Evolutionary conservation across 257 asterid genomes (phyloP).

Genomic region (Gentiana dahurica): DNA sequence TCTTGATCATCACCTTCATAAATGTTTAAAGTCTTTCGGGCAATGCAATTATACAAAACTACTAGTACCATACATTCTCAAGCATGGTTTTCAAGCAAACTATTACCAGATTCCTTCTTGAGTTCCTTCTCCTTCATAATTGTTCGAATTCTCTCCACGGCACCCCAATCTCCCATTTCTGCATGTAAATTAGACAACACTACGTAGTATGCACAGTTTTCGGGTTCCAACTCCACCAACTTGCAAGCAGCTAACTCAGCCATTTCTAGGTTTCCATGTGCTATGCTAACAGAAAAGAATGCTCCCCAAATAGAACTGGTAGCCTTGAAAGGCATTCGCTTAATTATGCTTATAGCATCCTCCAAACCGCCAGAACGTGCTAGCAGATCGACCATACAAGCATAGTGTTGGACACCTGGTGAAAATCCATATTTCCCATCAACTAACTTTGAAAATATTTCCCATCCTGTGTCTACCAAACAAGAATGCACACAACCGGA

Average conservation of each 20-base stretch:
- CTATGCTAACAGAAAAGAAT: constrained; percentile 42
- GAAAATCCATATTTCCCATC: constrained; percentile 35
- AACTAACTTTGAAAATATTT: constrained; percentile 36
- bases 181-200: constrained; percentile 51
- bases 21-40: too few species aligned
- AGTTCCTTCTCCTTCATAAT: constrained; percentile 46
- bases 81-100: constrained; percentile 20
- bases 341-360: constrained; percentile 35
- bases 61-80: too few species aligned
- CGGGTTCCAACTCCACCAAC: constrained; percentile 53
- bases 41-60: too few species aligned
- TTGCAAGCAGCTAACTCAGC: constrained; percentile 61
- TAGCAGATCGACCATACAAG: constrained; percentile 58
- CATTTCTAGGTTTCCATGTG: constrained; percentile 34
- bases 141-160: constrained; percentile 32
- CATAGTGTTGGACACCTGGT: constrained; percentile 52
- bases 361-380: constrained; percentile 36
- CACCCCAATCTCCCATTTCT: constrained; percentile 51
- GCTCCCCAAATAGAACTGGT: constrained; percentile 63
- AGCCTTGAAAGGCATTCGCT: constrained; percentile 45
- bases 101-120: constrained; percentile 44
- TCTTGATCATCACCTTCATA: too few species aligned
- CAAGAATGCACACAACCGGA: constrained; percentile 59
- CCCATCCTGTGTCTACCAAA: constrained; percentile 28
- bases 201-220: constrained; percentile 34